A percentile compares a stretch with the other conserved stretches of the same genome.
Evolutionary conservation across 768 basidiomycete genomes (phyloP).

Genomic region (Lactifluus volemus): DNA sequence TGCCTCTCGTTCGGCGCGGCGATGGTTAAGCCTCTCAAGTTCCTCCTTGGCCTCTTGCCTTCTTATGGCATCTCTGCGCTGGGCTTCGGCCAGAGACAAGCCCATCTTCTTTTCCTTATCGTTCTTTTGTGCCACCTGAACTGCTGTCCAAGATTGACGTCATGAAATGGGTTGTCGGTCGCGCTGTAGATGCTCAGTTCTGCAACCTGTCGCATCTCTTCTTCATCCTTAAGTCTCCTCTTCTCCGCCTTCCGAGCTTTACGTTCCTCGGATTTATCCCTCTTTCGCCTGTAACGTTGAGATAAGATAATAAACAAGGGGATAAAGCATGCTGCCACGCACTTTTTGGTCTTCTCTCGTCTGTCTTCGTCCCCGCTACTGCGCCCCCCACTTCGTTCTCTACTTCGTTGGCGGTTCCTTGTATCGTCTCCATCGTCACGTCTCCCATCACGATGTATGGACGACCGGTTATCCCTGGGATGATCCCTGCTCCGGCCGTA

Average conservation of each 20-base stretch:
- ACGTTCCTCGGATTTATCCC: constrained; percentile 82
- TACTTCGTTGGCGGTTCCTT: constrained; percentile 21
- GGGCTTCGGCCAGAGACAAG: constrained; percentile 66
- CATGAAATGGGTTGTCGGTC: constrained; percentile 96
- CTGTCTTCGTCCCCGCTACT: constrained; percentile 23
- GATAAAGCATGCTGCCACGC: constrained; percentile 18
- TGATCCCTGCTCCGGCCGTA: neutral
- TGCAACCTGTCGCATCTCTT: constrained; percentile 85
- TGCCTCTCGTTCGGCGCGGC: constrained; percentile 86
- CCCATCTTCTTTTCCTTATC: constrained; percentile 94
- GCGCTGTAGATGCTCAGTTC: constrained; percentile 96
- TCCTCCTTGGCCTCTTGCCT: constrained; percentile 93
- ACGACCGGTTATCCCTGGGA: constrained; percentile 2
- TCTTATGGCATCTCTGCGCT: constrained; percentile 68
- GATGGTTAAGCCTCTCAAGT: constrained; percentile 80
- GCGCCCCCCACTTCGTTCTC: constrained; percentile 26
- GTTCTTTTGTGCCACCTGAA: constrained; percentile 99
- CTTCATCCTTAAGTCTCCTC: constrained; percentile 71
- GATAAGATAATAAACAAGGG: neutral
- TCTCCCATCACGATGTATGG: constrained; percentile 3
- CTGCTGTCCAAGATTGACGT: constrained; percentile 91
- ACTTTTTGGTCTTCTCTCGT: constrained; percentile 38
- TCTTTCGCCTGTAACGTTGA: constrained; percentile 51
- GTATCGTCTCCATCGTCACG: constrained; percentile 22
- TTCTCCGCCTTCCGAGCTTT: constrained; percentile 84